These are phyloP conservation scores for Cystoisospora suis DNA, from an alignment of 169 alveolate species.

Conservation along the genomic window DNA sequence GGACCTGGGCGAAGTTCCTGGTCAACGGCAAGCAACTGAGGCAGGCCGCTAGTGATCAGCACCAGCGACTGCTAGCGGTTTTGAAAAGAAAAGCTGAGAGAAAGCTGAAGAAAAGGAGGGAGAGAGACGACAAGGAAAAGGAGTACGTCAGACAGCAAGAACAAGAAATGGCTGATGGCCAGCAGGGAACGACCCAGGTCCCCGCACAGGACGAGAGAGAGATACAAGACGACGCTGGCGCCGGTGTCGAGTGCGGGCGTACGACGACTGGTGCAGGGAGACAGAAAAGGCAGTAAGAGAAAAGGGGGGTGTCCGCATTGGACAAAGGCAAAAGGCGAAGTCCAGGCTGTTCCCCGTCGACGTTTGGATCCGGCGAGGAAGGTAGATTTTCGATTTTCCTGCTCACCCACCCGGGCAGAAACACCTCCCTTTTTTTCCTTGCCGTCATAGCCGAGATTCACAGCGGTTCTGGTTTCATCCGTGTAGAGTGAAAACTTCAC, in stretches of 20 bases:
- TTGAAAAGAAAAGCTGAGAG: neutral
- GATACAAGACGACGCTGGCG: too few species aligned
- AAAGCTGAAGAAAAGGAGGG: neutral
- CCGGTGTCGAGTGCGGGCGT: neutral
- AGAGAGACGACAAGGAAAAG: conserved; percentile 6
- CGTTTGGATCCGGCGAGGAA: too few species aligned
- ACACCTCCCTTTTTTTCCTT: too few species aligned
- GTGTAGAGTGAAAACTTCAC: too few species aligned
- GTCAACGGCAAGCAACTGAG: neutral
- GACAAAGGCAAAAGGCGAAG: too few species aligned
- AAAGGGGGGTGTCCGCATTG: neutral
- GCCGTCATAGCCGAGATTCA: too few species aligned
- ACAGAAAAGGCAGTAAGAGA: neutral
- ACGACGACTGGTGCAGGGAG: neutral
- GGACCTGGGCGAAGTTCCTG: neutral
- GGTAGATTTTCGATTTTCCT: too few species aligned
- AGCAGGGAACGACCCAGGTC: too few species aligned
- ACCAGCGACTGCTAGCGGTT: neutral
- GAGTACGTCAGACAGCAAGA: neutral
- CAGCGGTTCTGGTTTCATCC: too few species aligned
- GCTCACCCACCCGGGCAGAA: too few species aligned
- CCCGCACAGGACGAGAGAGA: too few species aligned
- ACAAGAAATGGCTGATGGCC: neutral
- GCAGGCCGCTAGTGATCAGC: neutral
- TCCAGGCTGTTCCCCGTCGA: too few species aligned